Evolutionary conservation across 345 rosid species (phyloP), one percentile per base, ranked within the genome.

Genomic region (Brassica carinata): DNA sequence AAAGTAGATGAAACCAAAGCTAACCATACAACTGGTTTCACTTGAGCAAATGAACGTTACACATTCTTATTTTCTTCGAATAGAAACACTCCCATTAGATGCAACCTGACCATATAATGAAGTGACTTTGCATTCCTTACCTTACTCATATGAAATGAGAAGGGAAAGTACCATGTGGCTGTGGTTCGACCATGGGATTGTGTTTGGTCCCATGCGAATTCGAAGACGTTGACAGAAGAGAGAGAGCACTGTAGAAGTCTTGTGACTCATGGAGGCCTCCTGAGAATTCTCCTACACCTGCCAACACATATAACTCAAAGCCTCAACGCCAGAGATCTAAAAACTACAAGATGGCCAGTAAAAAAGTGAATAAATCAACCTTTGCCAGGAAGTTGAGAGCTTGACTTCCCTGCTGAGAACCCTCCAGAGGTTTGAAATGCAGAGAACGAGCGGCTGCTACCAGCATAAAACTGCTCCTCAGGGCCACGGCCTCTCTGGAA

Each of bases 201-300:
- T 76, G 73, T 76, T 75, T 81, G 48, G 80, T 82, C 87, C 88
- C 91, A 58, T 69, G 79, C 14, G 87, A 81, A 63, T 84, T 85
- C 84, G 88, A 83, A 76, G 87, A 86, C 33, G 86, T 93, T 96
- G 99, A 96, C 99, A 96, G 97, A 96, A 96, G 98, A 96, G 97
- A 96, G 99, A 91, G 99, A 96, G 98, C 99, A 92, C 91, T 85
- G 64, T 89, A 91, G 83, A 86, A 67, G 71, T 90, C 94, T 80
- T 84, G 97, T 8, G 97, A 61, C 15, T 82, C 83, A 76, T 85
- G 91, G 86, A 82, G 86, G 75, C 81, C 86, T 71, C 87, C 76
- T 61, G 85, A 74, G 34, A 87, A 83, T 82, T 85, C 92, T 76
- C 86, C 91, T 17, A 83, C 76, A 81, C 87, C 98, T 94, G 85